phyloP scores from a whole-genome alignment of 208 protist species.

The Crithidia fasciculata region DNA sequence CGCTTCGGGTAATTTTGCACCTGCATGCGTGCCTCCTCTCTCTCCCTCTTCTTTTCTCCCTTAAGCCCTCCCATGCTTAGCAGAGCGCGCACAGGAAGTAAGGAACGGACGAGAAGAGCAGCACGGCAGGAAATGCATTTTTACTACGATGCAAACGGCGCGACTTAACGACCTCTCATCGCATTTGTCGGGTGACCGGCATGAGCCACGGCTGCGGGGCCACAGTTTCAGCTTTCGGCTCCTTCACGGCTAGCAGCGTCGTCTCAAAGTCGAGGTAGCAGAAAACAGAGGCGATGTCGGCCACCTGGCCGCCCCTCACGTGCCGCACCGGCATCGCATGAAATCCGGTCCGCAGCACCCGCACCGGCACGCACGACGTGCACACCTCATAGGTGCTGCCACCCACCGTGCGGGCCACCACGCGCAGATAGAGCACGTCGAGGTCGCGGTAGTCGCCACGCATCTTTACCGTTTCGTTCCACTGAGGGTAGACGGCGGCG shows the following conservation, averaged over 20 bases:
- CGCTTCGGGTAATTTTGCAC: too few species aligned
- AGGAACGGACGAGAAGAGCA: too few species aligned
- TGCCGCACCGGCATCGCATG: conserved; percentile 51
- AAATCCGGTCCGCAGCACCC: conserved; percentile 48
- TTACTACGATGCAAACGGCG: too few species aligned
- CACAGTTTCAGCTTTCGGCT: too few species aligned
- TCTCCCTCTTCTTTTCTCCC: too few species aligned
- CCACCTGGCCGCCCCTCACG: conserved; percentile 22
- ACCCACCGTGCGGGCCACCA: conserved; percentile 31
- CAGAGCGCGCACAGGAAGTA: too few species aligned
- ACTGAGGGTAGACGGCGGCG: conserved; percentile 64
- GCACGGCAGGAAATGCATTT: too few species aligned
- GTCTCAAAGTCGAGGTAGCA: conserved; percentile 28
- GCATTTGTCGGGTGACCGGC: not conserved
- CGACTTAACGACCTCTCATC: not conserved
- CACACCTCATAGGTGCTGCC: conserved; percentile 44
- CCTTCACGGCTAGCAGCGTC: not conserved
- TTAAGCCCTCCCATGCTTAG: too few species aligned
- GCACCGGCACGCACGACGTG: conserved; percentile 44
- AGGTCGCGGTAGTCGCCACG: conserved; percentile 36
- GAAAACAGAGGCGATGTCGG: conserved; percentile 40
- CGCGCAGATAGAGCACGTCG: conserved; percentile 51
- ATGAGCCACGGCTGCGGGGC: not conserved
- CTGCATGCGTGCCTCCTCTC: too few species aligned
- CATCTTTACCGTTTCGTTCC: conserved; percentile 46